phyloP scores from a whole-genome alignment of 345 rosid species.

The Lenwebbia sp. region DNA sequence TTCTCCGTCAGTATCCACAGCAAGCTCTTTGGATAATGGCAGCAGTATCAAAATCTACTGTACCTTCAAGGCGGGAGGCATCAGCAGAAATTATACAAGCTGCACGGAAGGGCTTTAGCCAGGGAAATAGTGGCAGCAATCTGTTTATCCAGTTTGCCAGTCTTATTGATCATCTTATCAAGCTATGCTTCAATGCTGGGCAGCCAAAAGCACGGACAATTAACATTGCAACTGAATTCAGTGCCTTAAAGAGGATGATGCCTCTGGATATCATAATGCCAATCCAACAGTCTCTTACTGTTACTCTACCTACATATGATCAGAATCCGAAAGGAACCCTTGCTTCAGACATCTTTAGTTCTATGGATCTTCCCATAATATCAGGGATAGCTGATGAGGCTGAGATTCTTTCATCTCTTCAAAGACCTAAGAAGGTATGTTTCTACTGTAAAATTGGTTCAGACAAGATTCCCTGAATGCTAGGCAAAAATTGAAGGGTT shows the following conservation, averaged over 20 bases:
- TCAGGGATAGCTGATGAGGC: constrained; percentile 89
- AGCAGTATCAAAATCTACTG: constrained; percentile 91
- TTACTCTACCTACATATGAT: constrained; percentile 61
- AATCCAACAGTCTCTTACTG: constrained; percentile 84
- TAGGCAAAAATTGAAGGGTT: background rate
- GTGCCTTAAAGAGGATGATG: constrained; percentile 98
- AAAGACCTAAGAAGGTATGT: constrained; percentile 82
- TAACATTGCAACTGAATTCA: constrained; percentile 88
- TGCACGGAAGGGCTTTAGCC: constrained; percentile 69
- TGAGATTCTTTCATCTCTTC: constrained; percentile 96
- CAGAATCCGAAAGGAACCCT: constrained; percentile 28
- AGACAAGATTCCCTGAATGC: background rate
- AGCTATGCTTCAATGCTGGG: constrained; percentile 83
- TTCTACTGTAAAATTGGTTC: background rate
- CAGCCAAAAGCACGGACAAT: constrained; percentile 68
- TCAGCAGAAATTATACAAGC: constrained; percentile 91
- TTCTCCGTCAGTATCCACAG: constrained; percentile 84
- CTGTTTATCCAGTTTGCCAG: constrained; percentile 84
- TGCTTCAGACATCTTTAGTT: constrained; percentile 61
- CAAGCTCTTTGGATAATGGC: constrained; percentile 96
- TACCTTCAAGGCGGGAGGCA: constrained; percentile 89
- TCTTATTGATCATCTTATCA: constrained; percentile 83
- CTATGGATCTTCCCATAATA: constrained; percentile 78
- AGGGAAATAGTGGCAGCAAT: constrained; percentile 59
- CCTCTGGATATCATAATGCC: constrained; percentile 90